These are phyloP conservation scores for Hymenoscyphus linearis DNA, from an alignment of 2,329 filamentous ascomycete genomes.

Conservation along the genomic window DNA sequence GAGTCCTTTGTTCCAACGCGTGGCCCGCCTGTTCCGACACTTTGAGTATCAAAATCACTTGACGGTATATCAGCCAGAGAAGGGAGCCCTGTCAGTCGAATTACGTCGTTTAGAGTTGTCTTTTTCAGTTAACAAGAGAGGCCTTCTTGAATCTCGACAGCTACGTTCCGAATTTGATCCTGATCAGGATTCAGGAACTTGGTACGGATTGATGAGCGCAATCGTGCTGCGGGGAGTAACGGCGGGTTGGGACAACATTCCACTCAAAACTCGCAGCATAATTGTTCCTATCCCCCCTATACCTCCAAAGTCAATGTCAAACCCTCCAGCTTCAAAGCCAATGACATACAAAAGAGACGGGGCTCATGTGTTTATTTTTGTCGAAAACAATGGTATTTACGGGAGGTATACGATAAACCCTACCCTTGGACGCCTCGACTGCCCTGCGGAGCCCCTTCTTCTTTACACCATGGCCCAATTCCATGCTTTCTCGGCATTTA, in stretches of 20 bases:
- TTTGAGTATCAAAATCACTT: conserved; percentile 45
- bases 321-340: background rate
- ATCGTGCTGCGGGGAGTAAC: conserved; percentile 46
- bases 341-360: conserved; percentile 26
- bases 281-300: conserved; percentile 41
- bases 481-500: conserved; percentile 56
- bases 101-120: conserved; percentile 47
- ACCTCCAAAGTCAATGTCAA: no score
- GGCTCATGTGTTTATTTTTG: conserved; percentile 40
- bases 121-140: conserved; percentile 44
- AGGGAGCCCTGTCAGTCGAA: conserved; percentile 39
- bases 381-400: conserved; percentile 37
- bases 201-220: conserved; percentile 55
- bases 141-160: conserved; percentile 43
- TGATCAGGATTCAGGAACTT: conserved; percentile 54
- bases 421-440: conserved; percentile 50
- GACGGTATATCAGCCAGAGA: conserved; percentile 41
- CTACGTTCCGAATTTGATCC: conserved; percentile 48
- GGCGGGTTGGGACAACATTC: background rate
- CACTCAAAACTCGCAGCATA: conserved; percentile 40
- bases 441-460: conserved; percentile 49
- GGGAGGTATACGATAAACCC: conserved; percentile 48
- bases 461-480: conserved; percentile 52
- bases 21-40: conserved; percentile 41
- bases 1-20: conserved; percentile 35